Evolutionary conservation across 2,329 filamentous ascomycete genomes (phyloP).

Genomic region (Calonectria pseudoreteaudii): DNA sequence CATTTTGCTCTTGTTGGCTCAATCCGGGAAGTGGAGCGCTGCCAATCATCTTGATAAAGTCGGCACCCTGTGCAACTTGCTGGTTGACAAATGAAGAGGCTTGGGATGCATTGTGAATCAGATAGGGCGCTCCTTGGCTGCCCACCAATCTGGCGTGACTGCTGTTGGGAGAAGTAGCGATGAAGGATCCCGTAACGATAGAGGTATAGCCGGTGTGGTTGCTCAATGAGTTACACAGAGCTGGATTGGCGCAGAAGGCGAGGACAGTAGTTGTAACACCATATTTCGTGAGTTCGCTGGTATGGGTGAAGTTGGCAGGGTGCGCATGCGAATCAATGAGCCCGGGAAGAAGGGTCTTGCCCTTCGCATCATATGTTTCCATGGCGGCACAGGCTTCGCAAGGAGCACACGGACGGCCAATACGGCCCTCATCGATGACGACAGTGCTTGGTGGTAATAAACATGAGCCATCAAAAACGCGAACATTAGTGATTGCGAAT

Average conservation of each 20-base stretch:
- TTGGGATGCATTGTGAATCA: slow-evolving; percentile 4
- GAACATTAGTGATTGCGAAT: slow-evolving; percentile 1
- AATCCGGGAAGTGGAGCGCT: slow-evolving; percentile 13
- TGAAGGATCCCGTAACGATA: slow-evolving; percentile 15
- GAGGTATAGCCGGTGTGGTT: slow-evolving; percentile 13
- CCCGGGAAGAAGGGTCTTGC: slow-evolving; percentile 15
- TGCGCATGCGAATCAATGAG: slow-evolving; percentile 19
- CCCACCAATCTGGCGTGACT: slow-evolving; percentile 5
- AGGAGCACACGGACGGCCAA: neutral
- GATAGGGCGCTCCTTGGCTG: neutral
- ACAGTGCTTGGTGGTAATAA: neutral
- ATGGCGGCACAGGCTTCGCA: neutral
- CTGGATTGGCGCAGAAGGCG: slow-evolving; percentile 1
- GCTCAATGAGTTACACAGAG: neutral
- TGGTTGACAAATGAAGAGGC: slow-evolving; percentile 2
- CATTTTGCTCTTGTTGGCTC: slow-evolving; percentile 14
- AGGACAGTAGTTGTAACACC: neutral
- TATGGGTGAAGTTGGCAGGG: neutral
- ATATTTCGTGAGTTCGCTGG: neutral
- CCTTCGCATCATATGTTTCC: slow-evolving; percentile 14
- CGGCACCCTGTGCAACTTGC: slow-evolving; percentile 4
- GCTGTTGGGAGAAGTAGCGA: slow-evolving; percentile 19
- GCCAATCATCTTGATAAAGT: slow-evolving; percentile 21
- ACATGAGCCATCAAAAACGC: neutral
- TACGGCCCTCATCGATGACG: slow-evolving; percentile 1